Percentiles rank a stretch among this genome's conserved stretches.
Conservation (phyloP, 768 basidiomycete genomes). For the Lyophyllum atratum region DNA sequence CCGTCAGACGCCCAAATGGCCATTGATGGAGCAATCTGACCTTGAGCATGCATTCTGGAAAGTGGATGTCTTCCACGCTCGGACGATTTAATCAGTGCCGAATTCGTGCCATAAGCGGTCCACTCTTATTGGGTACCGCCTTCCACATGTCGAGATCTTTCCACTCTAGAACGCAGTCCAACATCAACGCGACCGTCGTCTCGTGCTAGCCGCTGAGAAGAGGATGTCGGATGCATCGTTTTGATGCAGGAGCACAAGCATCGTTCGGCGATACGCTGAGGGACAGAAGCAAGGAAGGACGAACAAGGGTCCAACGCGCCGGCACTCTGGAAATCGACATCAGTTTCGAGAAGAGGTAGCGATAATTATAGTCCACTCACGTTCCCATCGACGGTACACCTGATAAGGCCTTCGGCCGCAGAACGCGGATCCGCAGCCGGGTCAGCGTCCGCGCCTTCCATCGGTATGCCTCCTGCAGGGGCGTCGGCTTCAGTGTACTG, state of each 20-base stretch:
- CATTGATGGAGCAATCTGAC: conserved; percentile 28
- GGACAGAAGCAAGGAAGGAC: background rate
- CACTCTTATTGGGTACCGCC: conserved; percentile 17
- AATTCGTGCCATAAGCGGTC: conserved; percentile 7
- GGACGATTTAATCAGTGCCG: conserved; percentile 14
- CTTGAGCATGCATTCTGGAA: conserved; percentile 22
- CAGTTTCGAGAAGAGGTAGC: background rate
- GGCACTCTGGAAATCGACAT: conserved; percentile 18
- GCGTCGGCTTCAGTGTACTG: conserved; percentile 31
- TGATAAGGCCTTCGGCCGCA: conserved; percentile 10
- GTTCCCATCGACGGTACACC: conserved; percentile 30
- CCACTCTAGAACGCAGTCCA: conserved; percentile 28
- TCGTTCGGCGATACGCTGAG: conserved; percentile 11
- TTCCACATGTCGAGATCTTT: conserved; percentile 29
- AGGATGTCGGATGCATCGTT: background rate
- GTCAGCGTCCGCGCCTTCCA: conserved; percentile 24
- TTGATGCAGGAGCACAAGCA: conserved; percentile 10
- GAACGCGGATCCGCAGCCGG: conserved; percentile 6
- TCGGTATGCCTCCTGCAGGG: conserved; percentile 8
- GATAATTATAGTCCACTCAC: conserved; percentile 24
- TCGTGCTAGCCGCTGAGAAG: conserved; percentile 1
- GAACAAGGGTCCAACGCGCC: conserved; percentile 32
- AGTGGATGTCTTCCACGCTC: conserved; percentile 24
- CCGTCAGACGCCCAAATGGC: too few relatives aligned
- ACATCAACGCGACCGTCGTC: conserved; percentile 16